phyloP scores from a whole-genome alignment of 139 green algal species.

The Chlorella ohadii region DNA sequence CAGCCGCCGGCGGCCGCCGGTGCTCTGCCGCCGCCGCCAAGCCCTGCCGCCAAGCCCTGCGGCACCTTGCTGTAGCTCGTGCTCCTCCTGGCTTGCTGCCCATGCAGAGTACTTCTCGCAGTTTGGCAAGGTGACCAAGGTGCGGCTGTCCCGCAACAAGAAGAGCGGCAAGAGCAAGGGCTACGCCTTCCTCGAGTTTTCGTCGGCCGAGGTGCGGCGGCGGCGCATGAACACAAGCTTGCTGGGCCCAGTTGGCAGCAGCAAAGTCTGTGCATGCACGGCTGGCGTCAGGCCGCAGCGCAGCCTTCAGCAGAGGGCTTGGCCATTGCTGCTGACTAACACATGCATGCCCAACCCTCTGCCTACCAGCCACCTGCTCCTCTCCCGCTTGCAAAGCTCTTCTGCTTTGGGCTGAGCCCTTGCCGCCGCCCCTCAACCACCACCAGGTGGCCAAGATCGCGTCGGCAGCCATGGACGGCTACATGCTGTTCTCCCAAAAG shows the following conservation, averaged over 20 bases:
- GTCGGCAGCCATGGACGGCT: slow-evolving; percentile 90
- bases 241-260: too few species aligned
- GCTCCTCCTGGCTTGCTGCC: not conserved
- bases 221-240: too few species aligned
- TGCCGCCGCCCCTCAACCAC: too few species aligned
- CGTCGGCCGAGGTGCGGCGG: not conserved
- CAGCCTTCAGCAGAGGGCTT: too few species aligned
- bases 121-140: slow-evolving; percentile 61
- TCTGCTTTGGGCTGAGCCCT: too few species aligned
- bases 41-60: not conserved
- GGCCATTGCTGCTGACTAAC: too few species aligned
- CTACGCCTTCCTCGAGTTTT: slow-evolving; percentile 84
- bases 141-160: slow-evolving; percentile 63
- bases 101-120: slow-evolving; percentile 56
- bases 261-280: too few species aligned
- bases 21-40: not conserved
- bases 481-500: slow-evolving; percentile 90
- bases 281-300: too few species aligned
- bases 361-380: not conserved
- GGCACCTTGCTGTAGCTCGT: not conserved
- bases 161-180: slow-evolving; percentile 56
- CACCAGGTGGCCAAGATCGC: slow-evolving; percentile 86
- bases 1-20: not conserved
- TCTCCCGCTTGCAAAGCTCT: too few species aligned
- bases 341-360: too few species aligned